These are phyloP conservation scores for Streptanthus diversifolius DNA, from an alignment of 345 rosid species.

Conservation along the genomic window DNA sequence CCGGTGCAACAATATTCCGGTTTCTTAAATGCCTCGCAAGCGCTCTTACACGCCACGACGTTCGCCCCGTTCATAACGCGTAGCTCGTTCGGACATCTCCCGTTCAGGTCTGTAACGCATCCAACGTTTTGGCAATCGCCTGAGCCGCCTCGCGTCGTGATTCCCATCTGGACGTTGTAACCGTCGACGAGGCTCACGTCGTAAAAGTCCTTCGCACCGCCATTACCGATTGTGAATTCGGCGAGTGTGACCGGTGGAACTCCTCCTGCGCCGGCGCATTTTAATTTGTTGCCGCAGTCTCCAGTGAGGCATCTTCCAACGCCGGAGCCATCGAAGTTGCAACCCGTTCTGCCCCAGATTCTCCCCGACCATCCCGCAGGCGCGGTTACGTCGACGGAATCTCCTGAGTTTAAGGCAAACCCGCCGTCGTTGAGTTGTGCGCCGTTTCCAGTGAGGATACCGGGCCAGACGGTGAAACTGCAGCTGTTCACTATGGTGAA, in stretches of 20 bases:
- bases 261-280: slow-evolving; percentile 64
- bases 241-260: slow-evolving; percentile 61
- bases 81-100: slow-evolving; percentile 56
- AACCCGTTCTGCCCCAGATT: slow-evolving; percentile 75
- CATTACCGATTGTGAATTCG: slow-evolving; percentile 59
- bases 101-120: slow-evolving; percentile 64
- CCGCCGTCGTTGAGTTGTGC: slow-evolving; percentile 59
- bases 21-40: slow-evolving; percentile 61
- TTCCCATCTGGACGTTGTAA: slow-evolving; percentile 65
- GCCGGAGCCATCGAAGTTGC: slow-evolving; percentile 61
- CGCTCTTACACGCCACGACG: slow-evolving; percentile 83
- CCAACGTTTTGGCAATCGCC: slow-evolving; percentile 73
- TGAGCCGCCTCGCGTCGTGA: slow-evolving; percentile 51
- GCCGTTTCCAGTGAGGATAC: slow-evolving; percentile 56
- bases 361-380: slow-evolving; percentile 84
- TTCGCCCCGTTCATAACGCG: slow-evolving; percentile 36
- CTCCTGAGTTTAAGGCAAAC: slow-evolving; percentile 45
- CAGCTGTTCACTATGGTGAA: slow-evolving; percentile 15
- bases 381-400: slow-evolving; percentile 42
- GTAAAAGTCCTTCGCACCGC: slow-evolving; percentile 48
- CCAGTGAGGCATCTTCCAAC: slow-evolving; percentile 60
- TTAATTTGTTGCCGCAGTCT: slow-evolving; percentile 62
- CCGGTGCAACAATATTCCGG: slow-evolving; percentile 85
- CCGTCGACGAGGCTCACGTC: slow-evolving; percentile 94
- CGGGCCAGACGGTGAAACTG: slow-evolving; percentile 64